phyloP scores from a whole-genome alignment of 345 rosid genomes.

The Gynandropsis gynandra region DNA sequence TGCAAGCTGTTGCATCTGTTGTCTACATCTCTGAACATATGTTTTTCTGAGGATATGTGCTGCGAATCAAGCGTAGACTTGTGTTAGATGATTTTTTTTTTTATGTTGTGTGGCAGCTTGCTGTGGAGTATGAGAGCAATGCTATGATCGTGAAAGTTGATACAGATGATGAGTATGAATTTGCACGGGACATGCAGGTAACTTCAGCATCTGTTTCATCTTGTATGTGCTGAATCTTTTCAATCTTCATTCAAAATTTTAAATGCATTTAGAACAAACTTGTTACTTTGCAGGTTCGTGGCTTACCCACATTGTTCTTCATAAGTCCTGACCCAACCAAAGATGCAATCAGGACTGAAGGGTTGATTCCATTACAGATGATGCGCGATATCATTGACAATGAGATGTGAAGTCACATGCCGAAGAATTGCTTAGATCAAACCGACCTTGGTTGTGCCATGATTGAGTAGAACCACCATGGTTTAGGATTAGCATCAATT shows the following conservation, averaged over 20 bases:
- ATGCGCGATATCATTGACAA: slow-evolving; percentile 82
- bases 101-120: slow-evolving; percentile 46
- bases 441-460: too few relatives aligned
- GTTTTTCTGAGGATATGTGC: background rate
- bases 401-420: slow-evolving; percentile 46
- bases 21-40: background rate
- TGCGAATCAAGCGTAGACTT: background rate
- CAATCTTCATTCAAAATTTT: too few relatives aligned
- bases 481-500: too few relatives aligned
- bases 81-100: background rate
- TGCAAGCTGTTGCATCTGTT: background rate
- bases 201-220: slow-evolving; percentile 1
- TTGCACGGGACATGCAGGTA: slow-evolving; percentile 90
- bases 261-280: slow-evolving; percentile 3
- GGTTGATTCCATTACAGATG: slow-evolving; percentile 80
- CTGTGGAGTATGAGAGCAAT: slow-evolving; percentile 77
- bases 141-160: slow-evolving; percentile 84
- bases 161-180: slow-evolving; percentile 83
- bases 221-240: background rate
- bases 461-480: too few relatives aligned
- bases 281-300: slow-evolving; percentile 59
- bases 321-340: slow-evolving; percentile 82
- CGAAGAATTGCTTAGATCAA: background rate
- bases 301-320: slow-evolving; percentile 79
- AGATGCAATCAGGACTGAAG: slow-evolving; percentile 88